Evolutionary conservation across 768 basidiomycete genomes (phyloP).

Genomic region (Chalciporus chontae): DNA sequence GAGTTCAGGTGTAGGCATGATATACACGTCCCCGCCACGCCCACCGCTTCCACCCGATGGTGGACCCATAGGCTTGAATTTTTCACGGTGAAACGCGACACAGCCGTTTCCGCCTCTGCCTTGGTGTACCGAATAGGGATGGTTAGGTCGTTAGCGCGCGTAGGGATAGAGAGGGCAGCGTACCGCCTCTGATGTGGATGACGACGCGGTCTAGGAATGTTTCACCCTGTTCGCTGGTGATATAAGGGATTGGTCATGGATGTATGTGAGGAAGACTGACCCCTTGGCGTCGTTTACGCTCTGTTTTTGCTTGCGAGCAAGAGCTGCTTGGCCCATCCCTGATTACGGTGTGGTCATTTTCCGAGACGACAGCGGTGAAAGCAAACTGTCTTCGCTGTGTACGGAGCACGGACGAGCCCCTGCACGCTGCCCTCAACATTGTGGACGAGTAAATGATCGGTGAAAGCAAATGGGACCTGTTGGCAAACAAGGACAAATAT

Average conservation of each 20-base stretch:
- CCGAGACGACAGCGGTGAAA: not conserved
- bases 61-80: slow-evolving; percentile 77
- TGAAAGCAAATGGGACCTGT: not conserved
- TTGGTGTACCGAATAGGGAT: slow-evolving; percentile 24
- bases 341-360: not conserved
- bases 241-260: not conserved
- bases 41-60: slow-evolving; percentile 95
- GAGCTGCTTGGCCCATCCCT: not conserved
- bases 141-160: not conserved
- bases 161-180: slow-evolving; percentile 11
- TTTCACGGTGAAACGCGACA: slow-evolving; percentile 90
- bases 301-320: slow-evolving; percentile 53
- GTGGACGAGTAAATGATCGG: not conserved
- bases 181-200: slow-evolving; percentile 76
- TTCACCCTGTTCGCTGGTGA: slow-evolving; percentile 50
- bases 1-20: slow-evolving; percentile 72
- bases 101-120: slow-evolving; percentile 90
- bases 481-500: slow-evolving; percentile 13
- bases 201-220: slow-evolving; percentile 80
- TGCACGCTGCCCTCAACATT: slow-evolving; percentile 13
- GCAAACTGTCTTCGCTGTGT: not conserved
- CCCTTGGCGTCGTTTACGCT: slow-evolving; percentile 73
- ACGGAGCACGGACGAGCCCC: slow-evolving; percentile 1
- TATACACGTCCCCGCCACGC: slow-evolving; percentile 81
- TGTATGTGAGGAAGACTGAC: slow-evolving; percentile 36